Conservation (phyloP, 495 filamentous ascomycete species). For the Pyrenula massariospora region DNA sequence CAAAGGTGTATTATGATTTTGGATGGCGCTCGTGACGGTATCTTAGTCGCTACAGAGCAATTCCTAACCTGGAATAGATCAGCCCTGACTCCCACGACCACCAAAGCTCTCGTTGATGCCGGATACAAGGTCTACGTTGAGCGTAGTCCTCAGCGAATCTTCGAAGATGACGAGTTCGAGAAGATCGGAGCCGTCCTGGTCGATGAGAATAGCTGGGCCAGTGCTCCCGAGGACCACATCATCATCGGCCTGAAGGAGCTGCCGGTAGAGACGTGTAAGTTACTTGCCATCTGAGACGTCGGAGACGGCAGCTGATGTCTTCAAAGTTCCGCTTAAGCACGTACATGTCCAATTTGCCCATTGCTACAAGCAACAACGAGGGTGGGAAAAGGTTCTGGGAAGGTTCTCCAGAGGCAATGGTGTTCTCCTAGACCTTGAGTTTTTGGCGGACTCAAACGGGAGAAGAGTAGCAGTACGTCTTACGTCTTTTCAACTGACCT, state of each 20-base stretch:
- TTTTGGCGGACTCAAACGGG: constrained; percentile 68
- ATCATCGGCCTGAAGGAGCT: constrained; percentile 93
- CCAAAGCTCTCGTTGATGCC: constrained; percentile 67
- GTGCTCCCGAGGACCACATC: constrained; percentile 65
- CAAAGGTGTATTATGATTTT: not conserved
- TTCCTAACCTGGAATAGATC: constrained; percentile 7
- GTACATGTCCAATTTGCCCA: constrained; percentile 76
- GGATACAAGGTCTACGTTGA: constrained; percentile 82
- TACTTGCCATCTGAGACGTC: constrained; percentile 1
- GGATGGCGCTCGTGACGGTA: not conserved
- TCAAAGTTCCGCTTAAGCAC: constrained; percentile 66
- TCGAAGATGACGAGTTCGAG: constrained; percentile 57
- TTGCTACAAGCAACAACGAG: constrained; percentile 79
- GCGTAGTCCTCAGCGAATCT: constrained; percentile 69
- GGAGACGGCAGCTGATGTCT: not conserved
- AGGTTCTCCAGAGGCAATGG: constrained; percentile 76
- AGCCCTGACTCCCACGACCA: constrained; percentile 52
- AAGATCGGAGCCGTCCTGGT: constrained; percentile 62
- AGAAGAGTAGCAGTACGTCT: constrained; percentile 54
- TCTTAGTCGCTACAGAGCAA: constrained; percentile 1
- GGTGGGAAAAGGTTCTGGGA: constrained; percentile 72
- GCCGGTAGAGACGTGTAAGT: constrained; percentile 65
- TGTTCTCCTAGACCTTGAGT: constrained; percentile 81
- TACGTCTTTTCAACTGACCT: not conserved
- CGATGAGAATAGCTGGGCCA: constrained; percentile 67